Evolutionary conservation across 768 basidiomycete genomes (phyloP), one percentile per base, ranked within the genome.

Genomic region (Leucogyrophana mollusca): DNA sequence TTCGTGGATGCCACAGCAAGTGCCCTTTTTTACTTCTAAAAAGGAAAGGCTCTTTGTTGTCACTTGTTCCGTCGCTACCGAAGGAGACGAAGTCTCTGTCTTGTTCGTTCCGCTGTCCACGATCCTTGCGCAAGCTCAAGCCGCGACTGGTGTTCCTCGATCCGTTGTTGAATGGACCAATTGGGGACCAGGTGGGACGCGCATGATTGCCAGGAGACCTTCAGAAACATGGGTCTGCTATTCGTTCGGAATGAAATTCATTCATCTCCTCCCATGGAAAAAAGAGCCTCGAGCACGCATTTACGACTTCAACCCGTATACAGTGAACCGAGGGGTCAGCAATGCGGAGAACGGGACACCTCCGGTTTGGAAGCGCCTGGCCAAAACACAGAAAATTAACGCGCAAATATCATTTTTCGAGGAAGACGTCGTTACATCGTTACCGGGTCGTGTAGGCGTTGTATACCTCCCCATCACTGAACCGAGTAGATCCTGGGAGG

Each of bases 221-320:
- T 62, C 62, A 16, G 61, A 64, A 4, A 52, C 40, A 11, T 71
- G 69, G 70, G 60, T 70, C 17, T 69, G 68, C 37, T 67, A 62
- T 44, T 49, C 64, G 13, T 64, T 69, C 20, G 69, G 70, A 3
- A 61, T 60, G 54, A 69, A 56, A 25, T 69, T 61, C 20, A 47
- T 67, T 14, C 60, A 55, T 30, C 51, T 53, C 35, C 33, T 61
- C 22, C 51, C 50, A 24, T 63, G 65, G 55, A 54, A 51, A 6
- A 17, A 39, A 4, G 52, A 48, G 20, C 52, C 54, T 0, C 27
- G 23, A 4, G 67, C 61, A 9, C 47, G 56, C 5, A 51, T 61
- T 6, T 61, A 66, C 39, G 70, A 70, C 52, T 70, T 71, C 18
- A 66, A 69, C 48, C 57, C 48, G 1, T 54, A 62, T 34, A 52